Evolutionary conservation across 768 basidiomycete species (phyloP).

Genomic region (Pseudohyphozyma bogoriensis): DNA sequence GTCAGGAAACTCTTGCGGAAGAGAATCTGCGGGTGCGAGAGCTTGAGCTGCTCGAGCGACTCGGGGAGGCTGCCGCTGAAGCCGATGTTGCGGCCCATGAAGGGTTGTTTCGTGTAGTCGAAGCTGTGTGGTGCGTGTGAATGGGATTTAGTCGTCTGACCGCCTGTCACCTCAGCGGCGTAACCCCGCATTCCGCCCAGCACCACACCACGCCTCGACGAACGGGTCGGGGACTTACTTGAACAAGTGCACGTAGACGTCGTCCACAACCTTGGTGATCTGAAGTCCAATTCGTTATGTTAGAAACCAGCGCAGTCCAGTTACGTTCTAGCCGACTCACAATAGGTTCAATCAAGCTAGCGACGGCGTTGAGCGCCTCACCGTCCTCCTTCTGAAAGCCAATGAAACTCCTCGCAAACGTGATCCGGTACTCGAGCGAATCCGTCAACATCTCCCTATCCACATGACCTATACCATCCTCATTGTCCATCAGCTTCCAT

Average conservation of each 20-base stretch:
- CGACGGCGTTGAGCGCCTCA: not conserved
- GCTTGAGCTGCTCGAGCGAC: not conserved
- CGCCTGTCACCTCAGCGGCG: not conserved
- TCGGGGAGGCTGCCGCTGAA: constrained; percentile 3
- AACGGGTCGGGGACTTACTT: not conserved
- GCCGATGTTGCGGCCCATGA: not conserved
- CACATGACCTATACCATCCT: too few relatives aligned
- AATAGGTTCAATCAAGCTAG: not conserved
- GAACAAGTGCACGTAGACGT: not conserved
- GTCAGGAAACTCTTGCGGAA: constrained; percentile 11
- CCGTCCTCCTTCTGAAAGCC: not conserved
- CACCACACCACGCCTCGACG: not conserved
- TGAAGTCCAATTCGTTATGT: not conserved
- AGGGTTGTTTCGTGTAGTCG: not conserved
- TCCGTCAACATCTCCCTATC: too few relatives aligned
- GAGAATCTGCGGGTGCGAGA: constrained; percentile 10
- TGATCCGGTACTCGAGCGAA: too few relatives aligned
- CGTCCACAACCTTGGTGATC: not conserved
- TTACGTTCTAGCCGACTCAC: not conserved
- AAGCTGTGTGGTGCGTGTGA: not conserved
- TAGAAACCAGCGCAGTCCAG: not conserved
- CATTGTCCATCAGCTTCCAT: too few relatives aligned
- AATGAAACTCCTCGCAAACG: too few relatives aligned
- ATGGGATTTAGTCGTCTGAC: not conserved
- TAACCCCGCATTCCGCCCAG: too few relatives aligned